Conservation (phyloP, 352 stramenopile species). For the Phytophthora cryptogea region DNA sequence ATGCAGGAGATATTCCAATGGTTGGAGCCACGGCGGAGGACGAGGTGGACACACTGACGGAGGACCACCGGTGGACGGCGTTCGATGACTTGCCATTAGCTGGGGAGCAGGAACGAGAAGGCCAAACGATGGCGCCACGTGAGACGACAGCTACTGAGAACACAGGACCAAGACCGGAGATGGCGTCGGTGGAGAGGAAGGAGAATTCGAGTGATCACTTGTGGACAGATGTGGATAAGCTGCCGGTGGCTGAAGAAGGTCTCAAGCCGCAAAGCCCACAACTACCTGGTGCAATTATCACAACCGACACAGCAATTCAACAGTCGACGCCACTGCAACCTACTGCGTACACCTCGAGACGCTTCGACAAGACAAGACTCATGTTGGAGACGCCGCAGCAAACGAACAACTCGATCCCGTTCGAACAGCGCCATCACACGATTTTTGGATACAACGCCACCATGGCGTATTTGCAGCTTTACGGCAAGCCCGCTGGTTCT, state of each 20-base stretch:
- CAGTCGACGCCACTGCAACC: background rate
- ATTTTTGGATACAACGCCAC: conserved; percentile 57
- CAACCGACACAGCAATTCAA: background rate
- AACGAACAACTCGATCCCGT: conserved; percentile 22
- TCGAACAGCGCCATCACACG: conserved; percentile 49
- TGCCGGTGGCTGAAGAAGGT: conserved; percentile 16
- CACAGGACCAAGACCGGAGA: conserved; percentile 10
- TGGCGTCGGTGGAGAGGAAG: background rate
- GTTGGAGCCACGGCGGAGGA: conserved; percentile 14
- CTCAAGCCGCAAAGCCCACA: background rate
- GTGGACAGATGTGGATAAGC: conserved; percentile 30
- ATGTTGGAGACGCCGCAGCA: conserved; percentile 15
- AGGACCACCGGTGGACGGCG: conserved; percentile 23
- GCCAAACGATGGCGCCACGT: background rate
- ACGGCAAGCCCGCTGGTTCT: conserved; percentile 25
- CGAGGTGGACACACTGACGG: conserved; percentile 8
- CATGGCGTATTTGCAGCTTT: conserved; percentile 51
- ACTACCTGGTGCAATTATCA: background rate
- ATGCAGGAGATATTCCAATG: conserved; percentile 24
- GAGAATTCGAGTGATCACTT: conserved; percentile 6
- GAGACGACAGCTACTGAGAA: conserved; percentile 7
- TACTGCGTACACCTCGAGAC: conserved; percentile 16
- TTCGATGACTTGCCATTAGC: conserved; percentile 23
- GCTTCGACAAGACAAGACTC: conserved; percentile 37
- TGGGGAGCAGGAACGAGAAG: background rate